Conservation (phyloP, 2,329 filamentous ascomycete species). For the Endocalyx cinctus region DNA sequence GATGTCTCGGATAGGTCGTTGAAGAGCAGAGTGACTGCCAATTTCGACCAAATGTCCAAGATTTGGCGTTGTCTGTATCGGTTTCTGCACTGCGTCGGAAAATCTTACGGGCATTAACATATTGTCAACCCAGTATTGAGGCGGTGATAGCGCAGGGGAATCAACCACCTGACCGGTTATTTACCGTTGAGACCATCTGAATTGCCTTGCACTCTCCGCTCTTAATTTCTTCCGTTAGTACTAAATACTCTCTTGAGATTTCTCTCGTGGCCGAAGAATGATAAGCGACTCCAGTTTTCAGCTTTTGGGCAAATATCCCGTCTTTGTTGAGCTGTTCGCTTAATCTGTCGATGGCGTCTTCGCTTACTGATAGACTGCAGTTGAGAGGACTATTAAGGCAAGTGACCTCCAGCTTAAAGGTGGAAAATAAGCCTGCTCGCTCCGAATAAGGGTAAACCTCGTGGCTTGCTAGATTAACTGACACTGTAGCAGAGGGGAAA, state of each 20-base stretch:
- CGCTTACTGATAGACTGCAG: constrained; percentile 15
- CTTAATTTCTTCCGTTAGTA: constrained; percentile 6
- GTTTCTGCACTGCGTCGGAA: not conserved
- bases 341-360: constrained; percentile 11
- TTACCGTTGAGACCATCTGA: constrained; percentile 2
- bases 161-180: constrained; percentile 1
- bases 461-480: constrained; percentile 13
- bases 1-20: not conserved
- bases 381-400: constrained; percentile 21
- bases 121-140: constrained; percentile 3
- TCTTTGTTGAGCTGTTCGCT: constrained; percentile 7
- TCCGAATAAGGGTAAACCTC: too few relatives aligned
- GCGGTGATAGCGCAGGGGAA: not conserved
- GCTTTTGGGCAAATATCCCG: constrained; percentile 14
- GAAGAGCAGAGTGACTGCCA: not conserved
- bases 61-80: not conserved
- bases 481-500: constrained; percentile 14
- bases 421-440: too few relatives aligned
- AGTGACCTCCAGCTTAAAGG: too few relatives aligned
- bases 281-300: constrained; percentile 16
- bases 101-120: constrained; percentile 1
- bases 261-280: constrained; percentile 9
- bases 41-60: not conserved
- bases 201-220: not conserved
- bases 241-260: constrained; percentile 6